Conservation (phyloP, 202 grass and related monocot genomes). For the Eragrostis tef region DNA sequence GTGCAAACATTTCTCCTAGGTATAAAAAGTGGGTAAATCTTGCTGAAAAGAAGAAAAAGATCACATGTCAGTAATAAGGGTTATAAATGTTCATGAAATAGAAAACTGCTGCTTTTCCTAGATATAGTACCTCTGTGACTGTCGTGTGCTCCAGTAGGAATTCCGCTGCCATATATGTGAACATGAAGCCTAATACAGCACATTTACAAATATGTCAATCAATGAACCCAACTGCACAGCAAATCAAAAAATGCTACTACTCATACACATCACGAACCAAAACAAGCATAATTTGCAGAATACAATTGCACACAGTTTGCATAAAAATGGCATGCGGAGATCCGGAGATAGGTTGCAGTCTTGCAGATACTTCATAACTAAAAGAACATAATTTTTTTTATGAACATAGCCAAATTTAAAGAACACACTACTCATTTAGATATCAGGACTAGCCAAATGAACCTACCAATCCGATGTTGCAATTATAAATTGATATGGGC, state of each 20-base stretch:
- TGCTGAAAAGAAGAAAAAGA: conserved; percentile 58
- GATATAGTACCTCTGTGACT: conserved; percentile 74
- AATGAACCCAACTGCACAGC: conserved; percentile 1
- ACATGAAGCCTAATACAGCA: conserved; percentile 70
- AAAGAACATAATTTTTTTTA: conserved; percentile 12
- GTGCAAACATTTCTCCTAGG: conserved; percentile 78
- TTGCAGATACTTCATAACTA: not conserved
- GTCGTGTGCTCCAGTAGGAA: conserved; percentile 76
- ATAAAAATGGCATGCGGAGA: conserved; percentile 26
- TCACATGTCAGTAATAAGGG: conserved; percentile 13
- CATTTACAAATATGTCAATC: conserved; percentile 25
- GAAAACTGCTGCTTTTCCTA: conserved; percentile 28
- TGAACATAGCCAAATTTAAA: conserved; percentile 43
- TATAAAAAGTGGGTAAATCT: conserved; percentile 90
- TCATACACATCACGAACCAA: conserved; percentile 29
- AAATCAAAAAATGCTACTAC: conserved; percentile 27
- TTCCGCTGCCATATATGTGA: conserved; percentile 87
- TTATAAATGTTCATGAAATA: conserved; percentile 8
- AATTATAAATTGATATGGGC: conserved; percentile 13
- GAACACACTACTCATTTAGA: conserved; percentile 12
- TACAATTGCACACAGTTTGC: conserved; percentile 21
- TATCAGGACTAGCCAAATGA: conserved; percentile 6
- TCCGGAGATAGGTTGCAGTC: too few species aligned
- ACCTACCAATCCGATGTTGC: conserved; percentile 12
- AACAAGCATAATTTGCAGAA: conserved; percentile 12